Conservation (phyloP, 495 filamentous ascomycete genomes). For the Aspergillus heteromorphus region DNA sequence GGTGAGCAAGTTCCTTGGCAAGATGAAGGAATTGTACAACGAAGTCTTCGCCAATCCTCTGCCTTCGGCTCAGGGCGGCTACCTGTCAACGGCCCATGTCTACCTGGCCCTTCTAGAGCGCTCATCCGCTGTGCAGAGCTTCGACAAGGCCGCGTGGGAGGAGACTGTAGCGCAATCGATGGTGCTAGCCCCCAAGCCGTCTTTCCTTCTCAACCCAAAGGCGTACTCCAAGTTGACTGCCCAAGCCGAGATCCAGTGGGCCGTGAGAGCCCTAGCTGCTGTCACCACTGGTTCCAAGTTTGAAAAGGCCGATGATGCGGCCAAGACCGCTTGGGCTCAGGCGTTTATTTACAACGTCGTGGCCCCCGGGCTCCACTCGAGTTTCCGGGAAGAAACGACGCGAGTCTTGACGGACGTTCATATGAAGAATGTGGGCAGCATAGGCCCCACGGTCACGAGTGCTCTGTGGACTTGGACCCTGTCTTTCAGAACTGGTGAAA, state of each 20-base stretch:
- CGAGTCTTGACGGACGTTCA: conserved; percentile 56
- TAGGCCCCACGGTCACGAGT: conserved; percentile 56
- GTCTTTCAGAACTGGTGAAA: conserved; percentile 58
- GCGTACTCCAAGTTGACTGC: conserved; percentile 71
- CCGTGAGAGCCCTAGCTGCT: conserved; percentile 61
- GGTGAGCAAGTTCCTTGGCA: conserved; percentile 49
- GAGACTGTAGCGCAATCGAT: conserved; percentile 59
- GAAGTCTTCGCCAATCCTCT: conserved; percentile 74
- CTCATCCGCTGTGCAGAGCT: conserved; percentile 24
- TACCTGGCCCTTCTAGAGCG: conserved; percentile 54
- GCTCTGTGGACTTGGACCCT: conserved; percentile 83
- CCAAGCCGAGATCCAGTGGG: conserved; percentile 73
- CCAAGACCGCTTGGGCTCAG: conserved; percentile 66
- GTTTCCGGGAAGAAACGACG: conserved; percentile 53
- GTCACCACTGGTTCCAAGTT: conserved; percentile 44
- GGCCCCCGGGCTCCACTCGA: conserved; percentile 49
- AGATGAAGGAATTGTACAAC: conserved; percentile 66
- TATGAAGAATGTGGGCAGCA: conserved; percentile 41
- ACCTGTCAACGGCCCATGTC: conserved; percentile 68
- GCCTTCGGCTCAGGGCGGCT: conserved; percentile 68
- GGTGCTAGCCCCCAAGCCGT: conserved; percentile 63
- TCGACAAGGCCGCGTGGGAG: conserved; percentile 34
- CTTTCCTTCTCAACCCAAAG: conserved; percentile 77
- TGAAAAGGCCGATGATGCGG: conserved; percentile 24
- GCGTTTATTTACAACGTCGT: conserved; percentile 74